phyloP scores from a whole-genome alignment of 768 basidiomycete genomes.

The Cystoderma amianthinum region DNA sequence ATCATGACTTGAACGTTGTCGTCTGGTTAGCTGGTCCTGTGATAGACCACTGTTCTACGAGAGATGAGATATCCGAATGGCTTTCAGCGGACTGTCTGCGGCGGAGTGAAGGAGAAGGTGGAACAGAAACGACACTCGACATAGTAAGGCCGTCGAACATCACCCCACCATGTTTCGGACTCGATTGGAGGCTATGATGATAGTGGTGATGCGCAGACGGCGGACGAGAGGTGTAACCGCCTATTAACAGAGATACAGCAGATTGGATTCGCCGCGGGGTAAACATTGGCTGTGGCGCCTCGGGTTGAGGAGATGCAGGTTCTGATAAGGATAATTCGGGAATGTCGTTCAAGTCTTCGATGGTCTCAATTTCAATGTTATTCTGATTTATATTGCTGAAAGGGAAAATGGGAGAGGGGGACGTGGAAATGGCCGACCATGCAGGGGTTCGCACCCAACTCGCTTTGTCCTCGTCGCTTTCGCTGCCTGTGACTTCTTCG shows the following conservation, averaged over 20 bases:
- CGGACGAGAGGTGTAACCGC: background rate
- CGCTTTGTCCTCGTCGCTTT: conserved; percentile 30
- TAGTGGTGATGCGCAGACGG: background rate
- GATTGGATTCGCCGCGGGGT: conserved; percentile 15
- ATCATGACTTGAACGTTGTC: conserved; percentile 15
- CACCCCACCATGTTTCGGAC: background rate
- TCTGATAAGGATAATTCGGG: conserved; percentile 11
- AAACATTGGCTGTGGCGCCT: background rate
- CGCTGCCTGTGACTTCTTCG: conserved; percentile 19
- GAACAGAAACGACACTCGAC: conserved; percentile 22
- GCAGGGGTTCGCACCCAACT: conserved; percentile 44
- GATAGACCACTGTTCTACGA: conserved; percentile 52
- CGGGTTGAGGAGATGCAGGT: background rate
- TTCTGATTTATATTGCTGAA: conserved; percentile 3
- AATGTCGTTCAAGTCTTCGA: conserved; percentile 13
- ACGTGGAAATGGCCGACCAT: conserved; percentile 11
- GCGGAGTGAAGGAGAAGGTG: conserved; percentile 43
- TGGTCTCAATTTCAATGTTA: conserved; percentile 9
- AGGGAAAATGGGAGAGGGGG: background rate
- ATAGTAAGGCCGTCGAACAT: conserved; percentile 24
- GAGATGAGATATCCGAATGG: conserved; percentile 49
- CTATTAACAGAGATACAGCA: conserved; percentile 10
- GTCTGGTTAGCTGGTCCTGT: conserved; percentile 58
- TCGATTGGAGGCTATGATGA: no score
- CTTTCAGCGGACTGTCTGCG: conserved; percentile 32